Percentiles rank a stretch among this genome's conserved stretches.
These are phyloP conservation scores for Tulasnella sp. DNA, from an alignment of 768 basidiomycete genomes.

Conservation along the genomic window DNA sequence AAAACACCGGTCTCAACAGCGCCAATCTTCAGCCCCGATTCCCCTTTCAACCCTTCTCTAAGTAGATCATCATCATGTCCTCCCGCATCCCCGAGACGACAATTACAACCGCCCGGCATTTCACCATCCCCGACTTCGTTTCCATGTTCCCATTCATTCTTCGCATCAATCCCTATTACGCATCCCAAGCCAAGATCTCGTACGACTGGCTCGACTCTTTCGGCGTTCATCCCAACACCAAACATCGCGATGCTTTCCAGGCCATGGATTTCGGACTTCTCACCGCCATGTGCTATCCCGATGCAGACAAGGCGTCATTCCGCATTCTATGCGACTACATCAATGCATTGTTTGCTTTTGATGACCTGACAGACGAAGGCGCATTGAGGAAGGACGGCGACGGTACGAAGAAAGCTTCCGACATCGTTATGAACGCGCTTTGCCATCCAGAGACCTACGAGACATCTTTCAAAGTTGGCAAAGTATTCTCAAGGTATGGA, in stretches of 20 bases:
- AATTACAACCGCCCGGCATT: background rate
- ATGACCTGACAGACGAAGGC: conserved; percentile 15
- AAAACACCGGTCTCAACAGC: background rate
- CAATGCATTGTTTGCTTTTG: conserved; percentile 13
- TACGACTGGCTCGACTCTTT: conserved; percentile 6
- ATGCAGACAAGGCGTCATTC: conserved; percentile 11
- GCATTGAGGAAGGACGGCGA: conserved; percentile 12
- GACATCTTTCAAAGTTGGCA: conserved; percentile 6
- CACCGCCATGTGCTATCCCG: conserved; percentile 13
- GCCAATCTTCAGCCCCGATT: background rate
- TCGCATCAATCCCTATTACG: conserved; percentile 1
- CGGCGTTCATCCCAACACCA: background rate
- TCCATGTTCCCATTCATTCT: background rate
- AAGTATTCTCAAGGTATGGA: background rate
- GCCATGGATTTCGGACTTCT: conserved; percentile 8
- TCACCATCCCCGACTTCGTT: conserved; percentile 11
- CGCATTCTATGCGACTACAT: conserved; percentile 12
- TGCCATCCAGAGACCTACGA: background rate
- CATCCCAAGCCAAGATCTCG: background rate
- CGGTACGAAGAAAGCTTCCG: background rate
- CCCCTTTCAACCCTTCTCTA: background rate
- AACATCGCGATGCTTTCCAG: background rate
- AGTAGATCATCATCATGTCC: background rate
- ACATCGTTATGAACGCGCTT: conserved; percentile 7
- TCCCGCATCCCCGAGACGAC: background rate